A percentile compares a stretch with the other conserved stretches of the same genome.
Conservation (phyloP, 202 grass and related monocot genomes). For the Panicum virgatum region DNA sequence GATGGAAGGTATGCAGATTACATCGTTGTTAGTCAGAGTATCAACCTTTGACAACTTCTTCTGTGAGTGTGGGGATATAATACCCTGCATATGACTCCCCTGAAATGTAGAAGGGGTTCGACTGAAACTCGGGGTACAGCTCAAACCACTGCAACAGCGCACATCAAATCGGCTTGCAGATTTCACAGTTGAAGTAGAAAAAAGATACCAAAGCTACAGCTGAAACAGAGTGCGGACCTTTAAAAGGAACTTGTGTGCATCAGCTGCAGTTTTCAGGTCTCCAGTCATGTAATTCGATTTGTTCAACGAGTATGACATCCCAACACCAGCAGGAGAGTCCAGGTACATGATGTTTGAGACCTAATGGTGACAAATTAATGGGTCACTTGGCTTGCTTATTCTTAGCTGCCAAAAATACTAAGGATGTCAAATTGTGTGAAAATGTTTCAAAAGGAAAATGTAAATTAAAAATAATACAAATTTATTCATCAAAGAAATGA, state of each 20-base stretch:
- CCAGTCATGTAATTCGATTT: slow-evolving; percentile 73
- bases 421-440: neutral
- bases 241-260: slow-evolving; percentile 75
- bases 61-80: slow-evolving; percentile 61
- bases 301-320: slow-evolving; percentile 72
- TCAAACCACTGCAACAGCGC: slow-evolving; percentile 66
- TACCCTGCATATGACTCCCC: slow-evolving; percentile 86
- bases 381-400: neutral
- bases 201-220: neutral
- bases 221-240: slow-evolving; percentile 45
- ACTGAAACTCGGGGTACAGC: slow-evolving; percentile 64
- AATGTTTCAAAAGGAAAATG: too few relatives aligned
- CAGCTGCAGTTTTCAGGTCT: slow-evolving; percentile 74
- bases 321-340: slow-evolving; percentile 79
- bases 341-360: slow-evolving; percentile 84
- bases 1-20: neutral
- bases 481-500: too few relatives aligned
- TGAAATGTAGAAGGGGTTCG: slow-evolving; percentile 75
- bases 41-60: slow-evolving; percentile 72
- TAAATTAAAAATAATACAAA: too few relatives aligned
- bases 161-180: neutral
- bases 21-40: neutral
- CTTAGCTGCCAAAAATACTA: neutral
- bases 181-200: neutral
- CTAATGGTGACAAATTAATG: slow-evolving; percentile 24